phyloP scores from a whole-genome alignment of 176 grass and related monocot genomes.

The maize (Zea mays) region Zm-B73-REFERENCE-NAM-5.0 NC_050104.1:133133501-133134000 shows the following conservation, averaged over 20 bases:
- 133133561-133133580: conserved; percentile 10
- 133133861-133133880: conserved; percentile 37
- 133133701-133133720: conserved; percentile 21
- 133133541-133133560: background rate
- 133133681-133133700: background rate
- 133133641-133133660: background rate
- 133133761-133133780: conserved; percentile 7
- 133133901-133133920: conserved; percentile 28
- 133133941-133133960: conserved; percentile 11
- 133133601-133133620: background rate
- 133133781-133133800: no score
- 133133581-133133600: background rate
- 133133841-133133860: conserved; percentile 43
- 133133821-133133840: conserved; percentile 43
- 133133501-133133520: background rate
- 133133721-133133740: conserved; percentile 29
- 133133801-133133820: background rate
- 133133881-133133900: conserved; percentile 41
- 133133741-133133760: conserved; percentile 13
- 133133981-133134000: conserved; percentile 31
- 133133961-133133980: conserved; percentile 13
- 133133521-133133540: background rate
- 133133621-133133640: background rate
- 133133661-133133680: background rate
- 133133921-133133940: conserved; percentile 23